phyloP scores from a whole-genome alignment of 192 early-diverging fungal species.

The Backusella westeae region DNA sequence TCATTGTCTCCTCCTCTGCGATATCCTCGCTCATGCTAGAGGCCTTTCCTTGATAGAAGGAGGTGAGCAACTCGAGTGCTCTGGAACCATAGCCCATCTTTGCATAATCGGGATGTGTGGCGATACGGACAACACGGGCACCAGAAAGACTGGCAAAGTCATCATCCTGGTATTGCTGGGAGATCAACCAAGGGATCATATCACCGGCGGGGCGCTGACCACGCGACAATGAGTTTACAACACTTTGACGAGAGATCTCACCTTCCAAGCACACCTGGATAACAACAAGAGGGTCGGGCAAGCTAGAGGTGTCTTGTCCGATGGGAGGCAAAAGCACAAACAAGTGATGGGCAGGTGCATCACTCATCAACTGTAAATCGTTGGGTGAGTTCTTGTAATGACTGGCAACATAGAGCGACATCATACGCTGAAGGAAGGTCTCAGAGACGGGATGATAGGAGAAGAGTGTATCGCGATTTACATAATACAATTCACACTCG shows the following conservation, averaged over 20 bases:
- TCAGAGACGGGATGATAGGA: constrained; percentile 97
- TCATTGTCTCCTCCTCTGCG: constrained; percentile 50
- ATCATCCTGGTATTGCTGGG: constrained; percentile 94
- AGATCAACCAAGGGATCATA: constrained; percentile 96
- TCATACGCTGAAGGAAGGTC: constrained; percentile 96
- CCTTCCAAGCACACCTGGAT: constrained; percentile 89
- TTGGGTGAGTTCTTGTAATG: constrained; percentile 99
- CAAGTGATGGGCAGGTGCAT: constrained; percentile 96
- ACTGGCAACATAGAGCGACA: constrained; percentile 95
- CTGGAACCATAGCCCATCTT: constrained; percentile 96
- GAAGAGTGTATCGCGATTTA: constrained; percentile 97
- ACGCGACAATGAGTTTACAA: constrained; percentile 77
- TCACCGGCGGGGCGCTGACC: constrained; percentile 90
- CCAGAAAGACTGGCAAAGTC: constrained; percentile 95
- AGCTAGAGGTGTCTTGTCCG: constrained; percentile 57
- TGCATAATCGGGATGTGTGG: constrained; percentile 95
- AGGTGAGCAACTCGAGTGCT: constrained; percentile 81
- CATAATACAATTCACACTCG: constrained; percentile 93
- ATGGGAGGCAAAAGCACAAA: constrained; percentile 95
- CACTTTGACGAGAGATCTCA: constrained; percentile 84
- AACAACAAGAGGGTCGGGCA: constrained; percentile 96
- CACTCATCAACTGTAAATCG: constrained; percentile 95
- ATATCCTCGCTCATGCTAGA: constrained; percentile 61
- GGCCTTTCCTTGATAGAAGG: constrained; percentile 86
- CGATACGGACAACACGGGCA: constrained; percentile 95